Conservation (phyloP, 2,329 filamentous ascomycete genomes). For the Hymenotorrendiella dingleyae region DNA sequence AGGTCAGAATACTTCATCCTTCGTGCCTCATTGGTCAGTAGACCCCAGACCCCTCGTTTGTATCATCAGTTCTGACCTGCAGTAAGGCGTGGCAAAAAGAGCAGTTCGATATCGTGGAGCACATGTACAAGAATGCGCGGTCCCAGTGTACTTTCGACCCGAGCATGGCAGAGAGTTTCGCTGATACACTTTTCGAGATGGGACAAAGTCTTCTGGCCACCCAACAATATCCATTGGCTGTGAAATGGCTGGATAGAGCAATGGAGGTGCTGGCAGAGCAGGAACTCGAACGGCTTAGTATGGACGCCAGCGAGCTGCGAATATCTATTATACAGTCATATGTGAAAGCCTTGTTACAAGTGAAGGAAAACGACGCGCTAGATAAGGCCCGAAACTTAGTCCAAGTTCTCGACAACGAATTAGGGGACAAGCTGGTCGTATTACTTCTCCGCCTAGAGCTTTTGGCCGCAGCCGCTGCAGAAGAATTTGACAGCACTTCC, state of each 20-base stretch:
- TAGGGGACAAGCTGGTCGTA: conserved; percentile 60
- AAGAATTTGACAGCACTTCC: conserved; percentile 41
- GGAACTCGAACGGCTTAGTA: conserved; percentile 48
- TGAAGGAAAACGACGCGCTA: conserved; percentile 38
- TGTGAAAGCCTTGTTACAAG: conserved; percentile 48
- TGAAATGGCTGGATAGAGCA: conserved; percentile 70
- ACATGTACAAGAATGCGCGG: conserved; percentile 62
- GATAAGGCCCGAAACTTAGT: conserved; percentile 52
- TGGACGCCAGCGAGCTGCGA: conserved; percentile 57
- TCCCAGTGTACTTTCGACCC: conserved; percentile 38
- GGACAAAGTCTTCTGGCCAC: conserved; percentile 53
- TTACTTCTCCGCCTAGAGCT: conserved; percentile 64
- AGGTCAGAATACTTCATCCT: conserved; percentile 30
- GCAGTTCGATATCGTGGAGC: conserved; percentile 69
- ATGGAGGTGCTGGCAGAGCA: conserved; percentile 51
- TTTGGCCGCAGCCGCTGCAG: conserved; percentile 43
- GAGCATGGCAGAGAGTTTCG: conserved; percentile 51
- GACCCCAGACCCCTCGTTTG: neutral
- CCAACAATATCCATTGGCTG: conserved; percentile 48
- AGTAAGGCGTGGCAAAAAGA: conserved; percentile 69
- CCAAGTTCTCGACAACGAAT: conserved; percentile 53
- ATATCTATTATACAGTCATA: conserved; percentile 60
- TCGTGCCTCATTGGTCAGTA: conserved; percentile 48
- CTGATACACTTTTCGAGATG: conserved; percentile 66
- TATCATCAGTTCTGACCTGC: conserved; percentile 19